Base-by-base conservation (phyloP, 345 rosid genomes). In the Camelina sativa region DNA sequence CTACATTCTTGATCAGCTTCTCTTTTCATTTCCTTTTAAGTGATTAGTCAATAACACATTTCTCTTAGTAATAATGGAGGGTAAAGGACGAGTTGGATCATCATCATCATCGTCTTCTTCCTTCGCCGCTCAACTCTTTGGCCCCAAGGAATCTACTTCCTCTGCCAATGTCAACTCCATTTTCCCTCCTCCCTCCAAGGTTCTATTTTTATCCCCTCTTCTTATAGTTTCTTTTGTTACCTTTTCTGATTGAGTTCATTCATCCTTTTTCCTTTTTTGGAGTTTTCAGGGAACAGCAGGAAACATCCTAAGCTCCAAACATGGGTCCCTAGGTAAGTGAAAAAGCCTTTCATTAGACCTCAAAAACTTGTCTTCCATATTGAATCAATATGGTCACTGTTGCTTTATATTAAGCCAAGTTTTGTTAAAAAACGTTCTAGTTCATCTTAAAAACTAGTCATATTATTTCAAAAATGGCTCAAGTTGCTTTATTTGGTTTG, bases 111-210 rank as follows among this genome's bases (percentile, higher is more conserved):
- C 76, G 8, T 71, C 87, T 48, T 82, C 87, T 44, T 88, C 87
- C 4, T 84, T 86, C 63, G 80, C 88, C 7, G 69, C 88, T 73
- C 84, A 89, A 58, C 87, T 92, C 63, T 92, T 87, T 68, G 90
- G 95, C 73, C 78, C 76, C 76, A 92, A 82, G 80, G 86, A 89
- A 58, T 67, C 85, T 30, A 62, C 91, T 9, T 80, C 91, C 13
- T 50, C 87, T n/a, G 84, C 91, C 56, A 81, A 67, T 56, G 84
- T 90, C 48, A 81, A 82, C 46, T 86, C 96, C 46, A 87, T 92
- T 57, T 87, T 90, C 59, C 79, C 91, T 62, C 88, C 83, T 56
- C 87, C 88, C 20, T 75, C 87, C 5, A 73, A 74, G 84, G 96
- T 88, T 83, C 71, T 30, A 13, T 40, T 38, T 19, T 1, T 6